These are phyloP conservation scores for Trichodelitschia bisporula DNA, from an alignment of 495 filamentous ascomycete species.

Conservation along the genomic window DNA sequence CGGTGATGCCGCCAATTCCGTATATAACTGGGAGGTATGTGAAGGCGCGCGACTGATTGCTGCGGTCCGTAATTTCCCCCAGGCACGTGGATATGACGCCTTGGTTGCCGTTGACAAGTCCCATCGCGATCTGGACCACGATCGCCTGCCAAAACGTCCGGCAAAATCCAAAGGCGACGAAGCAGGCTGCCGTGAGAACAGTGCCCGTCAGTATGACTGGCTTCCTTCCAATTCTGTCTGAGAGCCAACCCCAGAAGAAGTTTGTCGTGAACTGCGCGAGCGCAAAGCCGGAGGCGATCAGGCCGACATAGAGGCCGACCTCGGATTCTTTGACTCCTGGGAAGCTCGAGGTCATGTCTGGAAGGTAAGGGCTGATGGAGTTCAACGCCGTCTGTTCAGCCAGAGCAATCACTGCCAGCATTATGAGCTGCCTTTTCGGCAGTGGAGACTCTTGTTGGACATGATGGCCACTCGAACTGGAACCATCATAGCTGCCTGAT, in stretches of 20 bases:
- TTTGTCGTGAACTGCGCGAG: slow-evolving; percentile 79
- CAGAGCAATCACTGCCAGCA: slow-evolving; percentile 71
- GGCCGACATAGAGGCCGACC: slow-evolving; percentile 73
- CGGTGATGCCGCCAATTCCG: slow-evolving; percentile 77
- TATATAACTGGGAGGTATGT: slow-evolving; percentile 85
- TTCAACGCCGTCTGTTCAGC: slow-evolving; percentile 93
- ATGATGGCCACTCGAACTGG: slow-evolving; percentile 8
- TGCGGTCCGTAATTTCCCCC: slow-evolving; percentile 84
- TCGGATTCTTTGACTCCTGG: slow-evolving; percentile 44
- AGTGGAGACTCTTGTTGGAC: slow-evolving; percentile 43
- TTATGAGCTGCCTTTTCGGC: slow-evolving; percentile 56
- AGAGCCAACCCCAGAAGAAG: slow-evolving; percentile 83
- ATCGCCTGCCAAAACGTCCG: slow-evolving; percentile 60
- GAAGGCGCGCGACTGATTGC: slow-evolving; percentile 79
- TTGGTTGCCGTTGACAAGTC: slow-evolving; percentile 75
- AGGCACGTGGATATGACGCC: slow-evolving; percentile 75
- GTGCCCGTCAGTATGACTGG: slow-evolving; percentile 81
- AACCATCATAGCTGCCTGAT: slow-evolving; percentile 1
- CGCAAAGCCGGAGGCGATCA: slow-evolving; percentile 75
- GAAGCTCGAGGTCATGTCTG: slow-evolving; percentile 71
- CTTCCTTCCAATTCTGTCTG: slow-evolving; percentile 75
- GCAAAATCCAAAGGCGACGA: slow-evolving; percentile 74
- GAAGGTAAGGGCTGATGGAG: slow-evolving; percentile 87
- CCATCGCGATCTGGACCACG: slow-evolving; percentile 69
- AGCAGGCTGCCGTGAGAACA: slow-evolving; percentile 51